Evolutionary conservation across 2,329 filamentous ascomycete species (phyloP).

Genomic region (Beauveria brongniartii): DNA sequence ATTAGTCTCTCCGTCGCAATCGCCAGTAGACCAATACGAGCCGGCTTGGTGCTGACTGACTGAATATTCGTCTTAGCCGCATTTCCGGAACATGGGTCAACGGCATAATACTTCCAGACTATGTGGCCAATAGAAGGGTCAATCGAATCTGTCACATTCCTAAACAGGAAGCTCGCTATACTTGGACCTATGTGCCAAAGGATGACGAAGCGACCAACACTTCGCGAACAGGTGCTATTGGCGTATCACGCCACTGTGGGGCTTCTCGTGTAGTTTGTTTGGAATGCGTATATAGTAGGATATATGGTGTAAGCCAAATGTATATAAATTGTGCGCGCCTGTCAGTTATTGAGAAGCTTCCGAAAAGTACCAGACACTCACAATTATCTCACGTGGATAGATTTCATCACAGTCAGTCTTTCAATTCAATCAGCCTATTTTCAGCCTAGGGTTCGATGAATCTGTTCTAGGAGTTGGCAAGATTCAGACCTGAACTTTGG

Average conservation of each 20-base stretch:
- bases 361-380: background rate
- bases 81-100: background rate
- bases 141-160: background rate
- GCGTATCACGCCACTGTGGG: background rate
- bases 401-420: background rate
- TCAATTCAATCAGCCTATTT: background rate
- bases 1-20: background rate
- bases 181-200: background rate
- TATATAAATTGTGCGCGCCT: background rate
- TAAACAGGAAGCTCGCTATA: background rate
- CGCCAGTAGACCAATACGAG: background rate
- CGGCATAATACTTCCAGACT: background rate
- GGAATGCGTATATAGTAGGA: background rate
- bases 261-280: background rate
- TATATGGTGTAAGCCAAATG: background rate
- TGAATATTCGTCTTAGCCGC: background rate
- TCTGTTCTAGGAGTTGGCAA: background rate
- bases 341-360: background rate
- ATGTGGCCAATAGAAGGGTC: background rate
- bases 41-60: background rate
- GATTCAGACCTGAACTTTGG: background rate
- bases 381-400: background rate
- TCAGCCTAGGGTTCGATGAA: background rate
- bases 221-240: background rate
- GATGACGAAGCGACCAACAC: background rate